Conservation (phyloP, 176 grass and related monocot genomes). For the Paspalum notatum region DNA sequence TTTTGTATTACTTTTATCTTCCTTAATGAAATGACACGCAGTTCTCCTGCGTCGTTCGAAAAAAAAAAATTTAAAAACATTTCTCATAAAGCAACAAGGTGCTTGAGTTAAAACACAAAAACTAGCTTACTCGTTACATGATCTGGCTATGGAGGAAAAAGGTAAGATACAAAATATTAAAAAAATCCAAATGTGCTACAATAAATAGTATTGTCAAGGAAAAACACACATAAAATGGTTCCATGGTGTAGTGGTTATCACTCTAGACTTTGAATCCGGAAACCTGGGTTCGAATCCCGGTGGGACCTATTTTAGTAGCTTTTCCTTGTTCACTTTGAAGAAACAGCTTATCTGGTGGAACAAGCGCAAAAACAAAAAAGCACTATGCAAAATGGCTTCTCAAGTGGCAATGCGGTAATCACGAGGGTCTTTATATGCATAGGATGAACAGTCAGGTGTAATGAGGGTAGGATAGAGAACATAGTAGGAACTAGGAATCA, state of each 20-base stretch:
- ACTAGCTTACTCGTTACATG: background rate
- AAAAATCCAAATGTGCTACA: background rate
- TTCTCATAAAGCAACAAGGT: background rate
- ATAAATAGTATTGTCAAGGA: constrained; percentile 6
- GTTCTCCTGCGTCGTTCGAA: no score
- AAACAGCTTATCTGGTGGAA: no score
- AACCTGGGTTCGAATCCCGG: constrained; percentile 87
- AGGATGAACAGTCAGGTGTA: no score
- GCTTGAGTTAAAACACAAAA: background rate
- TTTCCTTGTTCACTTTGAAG: background rate
- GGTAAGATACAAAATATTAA: background rate
- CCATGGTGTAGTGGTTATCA: constrained; percentile 94
- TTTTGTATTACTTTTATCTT: no score
- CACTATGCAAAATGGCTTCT: background rate
- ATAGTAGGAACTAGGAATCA: background rate
- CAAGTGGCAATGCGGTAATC: no score
- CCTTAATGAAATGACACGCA: no score
- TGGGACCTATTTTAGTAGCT: constrained; percentile 42
- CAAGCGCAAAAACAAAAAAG: no score
- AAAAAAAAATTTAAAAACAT: no score
- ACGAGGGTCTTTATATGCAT: no score
- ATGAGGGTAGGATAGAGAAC: background rate
- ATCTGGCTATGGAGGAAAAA: background rate
- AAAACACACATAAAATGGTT: constrained; percentile 37
- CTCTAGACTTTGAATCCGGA: constrained; percentile 92